Percentiles rank a stretch among this genome's conserved stretches.
phyloP scores from a whole-genome alignment of 768 basidiomycete species.

The Tephrocybe sp. region DNA sequence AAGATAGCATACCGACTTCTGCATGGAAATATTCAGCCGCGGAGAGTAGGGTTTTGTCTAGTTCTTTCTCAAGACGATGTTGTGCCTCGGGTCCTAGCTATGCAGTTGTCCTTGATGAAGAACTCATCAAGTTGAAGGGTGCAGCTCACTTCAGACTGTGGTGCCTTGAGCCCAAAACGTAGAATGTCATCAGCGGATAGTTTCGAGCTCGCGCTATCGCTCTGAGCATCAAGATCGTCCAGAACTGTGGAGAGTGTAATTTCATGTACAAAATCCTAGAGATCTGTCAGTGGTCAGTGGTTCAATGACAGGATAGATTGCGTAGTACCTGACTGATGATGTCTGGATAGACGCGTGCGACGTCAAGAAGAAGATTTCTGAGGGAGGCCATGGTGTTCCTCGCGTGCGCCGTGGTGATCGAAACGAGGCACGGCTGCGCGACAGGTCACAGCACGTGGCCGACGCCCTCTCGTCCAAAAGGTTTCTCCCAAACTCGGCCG shows the following conservation, averaged over 20 bases:
- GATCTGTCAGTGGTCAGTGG: neutral
- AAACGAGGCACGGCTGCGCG: constrained; percentile 1
- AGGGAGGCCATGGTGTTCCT: too few species aligned
- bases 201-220: neutral
- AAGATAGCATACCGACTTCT: constrained; percentile 13
- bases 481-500: neutral
- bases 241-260: constrained; percentile 4
- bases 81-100: constrained; percentile 10
- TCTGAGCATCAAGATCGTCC: neutral
- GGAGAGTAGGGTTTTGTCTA: constrained; percentile 17
- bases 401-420: too few species aligned
- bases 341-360: constrained; percentile 3
- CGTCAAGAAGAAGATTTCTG: constrained; percentile 8
- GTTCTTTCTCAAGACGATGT: constrained; percentile 18
- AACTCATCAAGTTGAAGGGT: neutral
- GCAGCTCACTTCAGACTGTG: constrained; percentile 9
- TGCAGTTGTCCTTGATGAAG: neutral
- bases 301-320: neutral
- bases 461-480: too few species aligned
- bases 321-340: constrained; percentile 6
- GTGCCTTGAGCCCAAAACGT: constrained; percentile 11
- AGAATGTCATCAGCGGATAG: constrained; percentile 10
- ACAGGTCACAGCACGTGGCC: constrained; percentile 11
- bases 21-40: constrained; percentile 21
- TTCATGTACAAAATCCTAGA: constrained; percentile 8